Conservation (phyloP, 805 yeast genomes). For the Wickerhamiella bombiphila region DNA sequence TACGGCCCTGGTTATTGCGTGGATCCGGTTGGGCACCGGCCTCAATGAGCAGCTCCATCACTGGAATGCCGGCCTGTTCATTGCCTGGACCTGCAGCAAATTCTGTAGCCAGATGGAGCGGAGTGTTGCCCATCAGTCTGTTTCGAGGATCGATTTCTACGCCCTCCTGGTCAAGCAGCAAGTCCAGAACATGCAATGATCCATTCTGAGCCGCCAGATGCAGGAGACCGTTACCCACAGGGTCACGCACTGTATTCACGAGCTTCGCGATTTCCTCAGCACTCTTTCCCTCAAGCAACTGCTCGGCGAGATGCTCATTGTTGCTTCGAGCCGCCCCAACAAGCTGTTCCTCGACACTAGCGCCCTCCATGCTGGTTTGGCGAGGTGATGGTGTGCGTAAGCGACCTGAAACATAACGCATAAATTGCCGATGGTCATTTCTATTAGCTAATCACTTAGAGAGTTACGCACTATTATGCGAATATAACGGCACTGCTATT, state of each 20-base stretch:
- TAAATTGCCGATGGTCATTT: not conserved
- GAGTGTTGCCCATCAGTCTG: constrained; percentile 65
- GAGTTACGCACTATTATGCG: not conserved
- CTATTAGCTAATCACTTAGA: not conserved
- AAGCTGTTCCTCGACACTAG: constrained; percentile 61
- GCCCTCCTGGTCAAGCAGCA: constrained; percentile 71
- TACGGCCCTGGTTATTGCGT: constrained; percentile 45
- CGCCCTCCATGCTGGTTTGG: no score
- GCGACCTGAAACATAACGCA: no score
- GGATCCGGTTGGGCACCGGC: constrained; percentile 73
- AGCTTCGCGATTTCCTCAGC: constrained; percentile 28
- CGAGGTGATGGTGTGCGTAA: no score
- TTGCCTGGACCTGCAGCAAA: constrained; percentile 48
- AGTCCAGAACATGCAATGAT: constrained; percentile 68
- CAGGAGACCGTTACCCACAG: constrained; percentile 65
- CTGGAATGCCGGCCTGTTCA: constrained; percentile 57
- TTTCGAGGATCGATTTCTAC: constrained; percentile 78
- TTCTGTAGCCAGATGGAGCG: constrained; percentile 72
- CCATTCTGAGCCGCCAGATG: constrained; percentile 77
- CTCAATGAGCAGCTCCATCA: constrained; percentile 63
- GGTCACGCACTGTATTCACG: constrained; percentile 57
- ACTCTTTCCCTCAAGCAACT: constrained; percentile 32
- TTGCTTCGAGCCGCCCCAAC: constrained; percentile 81
- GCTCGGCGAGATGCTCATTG: constrained; percentile 57
- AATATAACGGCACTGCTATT: no score